Percentiles rank a stretch among this genome's conserved stretches.
Conservation (phyloP, 371 early-diverging fungal genomes). For the Mortierella sp. region DNA sequence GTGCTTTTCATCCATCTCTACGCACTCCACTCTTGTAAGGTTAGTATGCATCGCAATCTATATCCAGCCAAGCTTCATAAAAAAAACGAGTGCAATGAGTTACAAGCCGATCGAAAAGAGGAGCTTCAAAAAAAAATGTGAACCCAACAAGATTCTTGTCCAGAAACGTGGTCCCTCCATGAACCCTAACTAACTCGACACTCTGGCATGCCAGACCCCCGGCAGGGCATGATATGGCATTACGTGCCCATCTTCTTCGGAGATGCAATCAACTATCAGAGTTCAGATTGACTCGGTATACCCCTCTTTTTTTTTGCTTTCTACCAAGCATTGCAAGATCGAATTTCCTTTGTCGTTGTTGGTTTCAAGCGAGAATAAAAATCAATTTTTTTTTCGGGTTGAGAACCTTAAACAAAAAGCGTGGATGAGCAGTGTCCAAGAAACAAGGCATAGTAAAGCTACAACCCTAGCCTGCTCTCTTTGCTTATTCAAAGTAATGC, state of each 20-base stretch:
- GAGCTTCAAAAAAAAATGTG: not conserved
- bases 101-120: too few species aligned
- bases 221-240: too few species aligned
- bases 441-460: not conserved
- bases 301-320: not conserved
- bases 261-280: not conserved
- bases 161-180: not conserved
- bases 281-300: too few species aligned
- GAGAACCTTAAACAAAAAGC: not conserved
- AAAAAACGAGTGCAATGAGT: too few species aligned
- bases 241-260: not conserved
- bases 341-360: not conserved
- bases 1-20: not conserved
- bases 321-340: not conserved
- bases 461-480: not conserved
- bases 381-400: not conserved
- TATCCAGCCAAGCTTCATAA: too few species aligned
- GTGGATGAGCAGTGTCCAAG: too few species aligned
- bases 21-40: not conserved
- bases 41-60: not conserved
- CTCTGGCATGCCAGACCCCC: not conserved
- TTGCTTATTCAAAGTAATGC: conserved; percentile 12
- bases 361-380: too few species aligned
- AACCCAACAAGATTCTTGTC: not conserved
- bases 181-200: not conserved